phyloP scores from a whole-genome alignment of 2,329 filamentous ascomycete genomes.

The Penicillium paneum region DNA sequence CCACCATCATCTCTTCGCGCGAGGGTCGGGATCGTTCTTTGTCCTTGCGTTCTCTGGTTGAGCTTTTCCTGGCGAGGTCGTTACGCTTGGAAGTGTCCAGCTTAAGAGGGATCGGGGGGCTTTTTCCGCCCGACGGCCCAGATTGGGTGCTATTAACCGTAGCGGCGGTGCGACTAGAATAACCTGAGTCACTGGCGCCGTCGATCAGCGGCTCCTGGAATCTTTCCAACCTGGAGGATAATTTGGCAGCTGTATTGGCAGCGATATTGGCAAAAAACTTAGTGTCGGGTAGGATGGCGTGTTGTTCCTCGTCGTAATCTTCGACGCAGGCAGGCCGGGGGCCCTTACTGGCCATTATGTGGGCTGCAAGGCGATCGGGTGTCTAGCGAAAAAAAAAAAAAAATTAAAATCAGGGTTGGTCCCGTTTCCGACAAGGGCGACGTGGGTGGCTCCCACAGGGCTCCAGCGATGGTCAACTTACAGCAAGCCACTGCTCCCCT shows the following conservation, averaged over 20 bases:
- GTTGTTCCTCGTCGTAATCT: constrained; percentile 48
- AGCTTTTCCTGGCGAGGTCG: constrained; percentile 28
- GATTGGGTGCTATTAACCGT: constrained; percentile 54
- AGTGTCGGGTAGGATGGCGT: constrained; percentile 46
- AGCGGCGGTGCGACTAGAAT: constrained; percentile 58
- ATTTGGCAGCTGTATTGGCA: constrained; percentile 52
- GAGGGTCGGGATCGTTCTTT: constrained; percentile 30
- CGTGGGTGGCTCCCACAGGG: constrained; percentile 17
- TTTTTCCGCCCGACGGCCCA: constrained; percentile 44
- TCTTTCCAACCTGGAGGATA: constrained; percentile 43
- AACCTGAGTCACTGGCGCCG: constrained; percentile 59
- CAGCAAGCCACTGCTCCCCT: constrained; percentile 20
- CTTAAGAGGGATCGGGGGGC: constrained; percentile 36
- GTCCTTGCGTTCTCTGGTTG: constrained; percentile 32
- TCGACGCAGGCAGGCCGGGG: constrained; percentile 47
- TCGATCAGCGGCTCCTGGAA: constrained; percentile 42
- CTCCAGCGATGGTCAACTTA: constrained; percentile 16
- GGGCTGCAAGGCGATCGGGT: constrained; percentile 25
- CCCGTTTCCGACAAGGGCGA: constrained; percentile 18
- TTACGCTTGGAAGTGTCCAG: constrained; percentile 34
- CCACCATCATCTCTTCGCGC: constrained; percentile 37
- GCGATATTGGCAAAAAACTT: constrained; percentile 37
- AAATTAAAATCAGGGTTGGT: constrained; percentile 24
- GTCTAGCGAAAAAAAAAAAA: constrained; percentile 20
- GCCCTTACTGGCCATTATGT: constrained; percentile 37